phyloP scores from a whole-genome alignment of 1,284 basidiomycete species.

The Trametes versicolor region DNA sequence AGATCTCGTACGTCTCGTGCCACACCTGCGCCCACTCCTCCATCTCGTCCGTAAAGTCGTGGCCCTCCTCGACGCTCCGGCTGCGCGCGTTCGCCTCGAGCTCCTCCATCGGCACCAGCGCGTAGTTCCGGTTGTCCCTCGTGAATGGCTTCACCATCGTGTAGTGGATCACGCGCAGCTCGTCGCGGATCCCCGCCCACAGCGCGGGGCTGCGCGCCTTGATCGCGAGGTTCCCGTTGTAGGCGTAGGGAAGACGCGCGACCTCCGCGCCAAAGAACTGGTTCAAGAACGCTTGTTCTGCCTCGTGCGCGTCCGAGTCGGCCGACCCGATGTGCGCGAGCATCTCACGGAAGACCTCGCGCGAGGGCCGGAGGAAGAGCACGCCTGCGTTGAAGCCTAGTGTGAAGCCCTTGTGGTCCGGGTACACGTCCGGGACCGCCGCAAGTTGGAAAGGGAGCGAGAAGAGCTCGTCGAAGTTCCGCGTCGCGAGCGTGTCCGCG shows the following conservation, averaged over 20 bases:
- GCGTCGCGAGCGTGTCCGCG: conserved; percentile 53
- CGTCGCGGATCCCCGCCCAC: conserved; percentile 48
- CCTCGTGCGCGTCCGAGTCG: conserved; percentile 45
- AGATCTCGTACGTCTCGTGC: conserved; percentile 39
- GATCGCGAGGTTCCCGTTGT: conserved; percentile 58
- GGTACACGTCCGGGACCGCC: conserved; percentile 54
- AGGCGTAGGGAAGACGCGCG: conserved; percentile 53
- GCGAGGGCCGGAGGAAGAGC: conserved; percentile 49
- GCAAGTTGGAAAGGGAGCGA: conserved; percentile 52
- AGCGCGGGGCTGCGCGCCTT: conserved; percentile 47
- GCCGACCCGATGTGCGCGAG: conserved; percentile 44
- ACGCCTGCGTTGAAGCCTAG: conserved; percentile 55
- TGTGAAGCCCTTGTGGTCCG: conserved; percentile 47
- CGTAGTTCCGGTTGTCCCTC: conserved; percentile 33
- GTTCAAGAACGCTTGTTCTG: conserved; percentile 59
- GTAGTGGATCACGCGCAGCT: conserved; percentile 53
- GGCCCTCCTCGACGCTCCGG: conserved; percentile 35
- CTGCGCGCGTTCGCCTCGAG: conserved; percentile 39
- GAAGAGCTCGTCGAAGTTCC: conserved; percentile 58
- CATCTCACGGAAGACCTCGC: conserved; percentile 47
- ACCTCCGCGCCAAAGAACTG: conserved; percentile 51
- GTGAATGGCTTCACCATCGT: conserved; percentile 53
- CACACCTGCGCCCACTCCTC: conserved; percentile 48
- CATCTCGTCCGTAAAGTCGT: conserved; percentile 46
- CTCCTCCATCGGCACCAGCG: conserved; percentile 39